Conservation (phyloP, 2,329 filamentous ascomycete species). For the Massarina eburnea region DNA sequence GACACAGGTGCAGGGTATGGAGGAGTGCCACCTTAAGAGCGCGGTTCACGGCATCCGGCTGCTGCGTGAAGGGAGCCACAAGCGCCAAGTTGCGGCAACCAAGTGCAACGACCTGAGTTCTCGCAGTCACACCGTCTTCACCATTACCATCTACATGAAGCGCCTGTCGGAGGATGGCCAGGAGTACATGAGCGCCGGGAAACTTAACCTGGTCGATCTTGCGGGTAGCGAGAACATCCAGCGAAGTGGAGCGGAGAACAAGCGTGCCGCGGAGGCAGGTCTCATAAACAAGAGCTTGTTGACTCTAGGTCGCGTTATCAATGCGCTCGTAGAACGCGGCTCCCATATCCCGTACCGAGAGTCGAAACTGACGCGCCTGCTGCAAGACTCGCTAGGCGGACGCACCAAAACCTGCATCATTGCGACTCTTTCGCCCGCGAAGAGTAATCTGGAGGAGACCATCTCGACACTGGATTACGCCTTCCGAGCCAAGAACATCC, state of each 20-base stretch:
- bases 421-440: conserved; percentile 90
- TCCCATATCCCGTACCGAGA: conserved; percentile 91
- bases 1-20: conserved; percentile 95
- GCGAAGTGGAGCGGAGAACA: conserved; percentile 95
- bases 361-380: conserved; percentile 89
- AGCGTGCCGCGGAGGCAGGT: conserved; percentile 91
- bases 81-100: conserved; percentile 97
- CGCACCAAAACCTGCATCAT: conserved; percentile 99
- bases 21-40: conserved; percentile 87
- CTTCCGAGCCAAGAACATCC: conserved; percentile 96
- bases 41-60: conserved; percentile 85
- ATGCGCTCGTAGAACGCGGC: conserved; percentile 87
- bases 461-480: conserved; percentile 98
- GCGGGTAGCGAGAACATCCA: conserved; percentile 98
- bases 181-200: conserved; percentile 86
- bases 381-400: conserved; percentile 95
- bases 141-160: conserved; percentile 89
- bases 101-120: conserved; percentile 99
- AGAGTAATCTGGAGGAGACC: conserved; percentile 94
- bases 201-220: conserved; percentile 94
- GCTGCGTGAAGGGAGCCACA: conserved; percentile 84
- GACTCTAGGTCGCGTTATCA: conserved; percentile 94
- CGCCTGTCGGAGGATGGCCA: conserved; percentile 79
- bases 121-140: conserved; percentile 96
- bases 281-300: conserved; percentile 97